A percentile compares a stretch with the other conserved stretches of the same genome.
phyloP scores from a whole-genome alignment of 805 yeast species.

The Sporopachydermia lactativora region DNA sequence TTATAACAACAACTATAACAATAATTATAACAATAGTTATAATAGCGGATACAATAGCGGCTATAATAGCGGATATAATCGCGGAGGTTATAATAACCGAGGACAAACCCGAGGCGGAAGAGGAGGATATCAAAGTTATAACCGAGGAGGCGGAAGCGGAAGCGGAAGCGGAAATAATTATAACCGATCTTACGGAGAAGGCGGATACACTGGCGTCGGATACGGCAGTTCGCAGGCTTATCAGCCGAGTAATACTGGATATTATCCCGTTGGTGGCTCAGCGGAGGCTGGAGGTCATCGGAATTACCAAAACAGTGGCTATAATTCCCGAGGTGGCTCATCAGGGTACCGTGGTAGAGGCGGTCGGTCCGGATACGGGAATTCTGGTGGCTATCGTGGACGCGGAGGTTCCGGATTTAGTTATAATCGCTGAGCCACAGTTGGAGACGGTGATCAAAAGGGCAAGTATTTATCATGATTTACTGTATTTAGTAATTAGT shows the following conservation, averaged over 20 bases:
- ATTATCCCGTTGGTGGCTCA: neutral
- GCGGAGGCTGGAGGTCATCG: neutral
- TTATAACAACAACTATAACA: slow-evolving; percentile 6
- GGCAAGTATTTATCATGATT: no score
- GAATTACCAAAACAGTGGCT: no score
- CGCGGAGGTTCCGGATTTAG: no score
- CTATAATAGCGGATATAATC: slow-evolving; percentile 8
- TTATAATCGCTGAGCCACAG: no score
- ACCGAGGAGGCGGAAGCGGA: no score
- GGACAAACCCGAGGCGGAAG: no score
- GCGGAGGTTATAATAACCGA: slow-evolving; percentile 11
- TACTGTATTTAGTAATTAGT: no score
- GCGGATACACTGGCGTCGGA: slow-evolving; percentile 12
- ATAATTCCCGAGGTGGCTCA: neutral
- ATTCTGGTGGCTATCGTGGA: neutral
- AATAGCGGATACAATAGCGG: slow-evolving; percentile 11
- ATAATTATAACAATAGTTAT: slow-evolving; percentile 12
- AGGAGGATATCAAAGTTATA: no score
- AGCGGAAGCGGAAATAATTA: no score
- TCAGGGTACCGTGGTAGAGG: neutral
- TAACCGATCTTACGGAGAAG: no score
- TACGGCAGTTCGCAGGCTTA: no score
- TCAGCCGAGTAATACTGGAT: neutral
- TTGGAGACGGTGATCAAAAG: no score
- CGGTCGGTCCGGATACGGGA: neutral